Conservation (phyloP, 495 filamentous ascomycete species). For the Aspergillus saccharolyticus region DNA sequence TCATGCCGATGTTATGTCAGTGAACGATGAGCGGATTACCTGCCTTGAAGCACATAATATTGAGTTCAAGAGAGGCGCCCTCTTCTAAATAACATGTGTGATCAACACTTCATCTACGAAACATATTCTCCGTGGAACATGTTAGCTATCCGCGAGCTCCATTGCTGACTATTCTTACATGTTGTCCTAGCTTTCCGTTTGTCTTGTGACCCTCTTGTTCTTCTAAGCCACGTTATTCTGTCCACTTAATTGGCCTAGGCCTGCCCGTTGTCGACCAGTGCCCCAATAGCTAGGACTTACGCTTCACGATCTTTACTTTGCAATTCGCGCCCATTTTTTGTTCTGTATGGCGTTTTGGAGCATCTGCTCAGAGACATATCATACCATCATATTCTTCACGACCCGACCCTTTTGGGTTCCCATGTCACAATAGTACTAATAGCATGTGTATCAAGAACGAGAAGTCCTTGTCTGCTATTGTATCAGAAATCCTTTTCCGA, state of each 20-base stretch:
- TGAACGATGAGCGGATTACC: slow-evolving; percentile 65
- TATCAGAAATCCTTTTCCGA: background rate
- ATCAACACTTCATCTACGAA: background rate
- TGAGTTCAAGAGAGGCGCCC: slow-evolving; percentile 23
- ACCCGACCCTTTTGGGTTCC: background rate
- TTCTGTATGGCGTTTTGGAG: slow-evolving; percentile 12
- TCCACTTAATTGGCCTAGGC: background rate
- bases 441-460: slow-evolving; percentile 6
- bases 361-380: slow-evolving; percentile 4
- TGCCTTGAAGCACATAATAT: slow-evolving; percentile 65
- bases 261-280: background rate
- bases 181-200: background rate
- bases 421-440: background rate
- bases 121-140: background rate
- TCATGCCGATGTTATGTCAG: slow-evolving; percentile 72
- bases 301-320: slow-evolving; percentile 3
- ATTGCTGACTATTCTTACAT: background rate
- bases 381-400: slow-evolving; percentile 1
- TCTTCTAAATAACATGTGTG: slow-evolving; percentile 6
- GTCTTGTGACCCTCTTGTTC: background rate
- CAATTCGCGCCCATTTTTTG: background rate
- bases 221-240: background rate
- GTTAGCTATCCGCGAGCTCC: background rate
- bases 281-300: background rate
- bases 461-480: background rate